Percentiles rank a stretch among this genome's conserved stretches.
phyloP scores from a whole-genome alignment of 441 rosid species.

The Capsella rubella region DNA sequence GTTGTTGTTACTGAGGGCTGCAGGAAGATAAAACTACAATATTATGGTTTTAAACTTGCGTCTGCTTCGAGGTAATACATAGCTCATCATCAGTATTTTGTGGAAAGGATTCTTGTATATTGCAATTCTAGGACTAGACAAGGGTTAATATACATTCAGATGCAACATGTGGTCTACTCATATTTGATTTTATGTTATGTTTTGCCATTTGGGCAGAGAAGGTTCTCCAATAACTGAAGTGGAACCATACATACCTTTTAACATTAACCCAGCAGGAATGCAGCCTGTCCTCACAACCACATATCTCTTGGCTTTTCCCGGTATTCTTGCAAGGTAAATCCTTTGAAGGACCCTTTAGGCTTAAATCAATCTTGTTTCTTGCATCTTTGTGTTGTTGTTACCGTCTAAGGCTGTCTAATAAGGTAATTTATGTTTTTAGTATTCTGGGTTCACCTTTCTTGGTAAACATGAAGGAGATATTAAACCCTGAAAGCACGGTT shows the following conservation, averaged over 20 bases:
- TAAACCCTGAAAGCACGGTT: constrained; percentile 85
- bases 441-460: constrained; percentile 80
- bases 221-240: constrained; percentile 92
- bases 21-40: constrained; percentile 94
- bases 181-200: constrained; percentile 21
- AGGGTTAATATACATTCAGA: constrained; percentile 9
- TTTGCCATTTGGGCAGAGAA: constrained; percentile 63
- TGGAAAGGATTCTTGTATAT: constrained; percentile 2
- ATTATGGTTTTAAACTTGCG: constrained; percentile 95
- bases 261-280: constrained; percentile 97
- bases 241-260: constrained; percentile 94
- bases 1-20: constrained; percentile 96
- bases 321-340: constrained; percentile 88
- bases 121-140: not conserved
- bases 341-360: not conserved
- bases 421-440: constrained; percentile 51
- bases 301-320: constrained; percentile 86
- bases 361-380: constrained; percentile 14
- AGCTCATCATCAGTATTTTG: constrained; percentile 24
- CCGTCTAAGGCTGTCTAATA: constrained; percentile 44
- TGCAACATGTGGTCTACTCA: constrained; percentile 31
- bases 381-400: not conserved
- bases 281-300: constrained; percentile 94
- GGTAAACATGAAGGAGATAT: constrained; percentile 76
- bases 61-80: constrained; percentile 75